Percentiles rank a stretch among this genome's conserved stretches.
Conservation (phyloP, 208 protist species). For the Trypanosoma platydactyli region DNA sequence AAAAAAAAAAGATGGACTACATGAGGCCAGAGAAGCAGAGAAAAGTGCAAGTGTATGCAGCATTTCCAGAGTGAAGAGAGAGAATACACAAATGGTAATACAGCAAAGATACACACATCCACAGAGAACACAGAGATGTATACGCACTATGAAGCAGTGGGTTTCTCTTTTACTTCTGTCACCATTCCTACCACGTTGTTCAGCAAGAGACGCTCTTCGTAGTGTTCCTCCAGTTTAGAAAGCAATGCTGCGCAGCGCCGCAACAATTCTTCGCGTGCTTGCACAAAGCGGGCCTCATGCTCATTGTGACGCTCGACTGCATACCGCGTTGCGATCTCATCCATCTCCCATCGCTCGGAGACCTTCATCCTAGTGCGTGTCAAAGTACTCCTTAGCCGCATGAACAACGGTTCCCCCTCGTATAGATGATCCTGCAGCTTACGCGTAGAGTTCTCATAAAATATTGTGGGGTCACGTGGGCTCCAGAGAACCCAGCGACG, state of each 20-base stretch:
- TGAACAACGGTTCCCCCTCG: slow-evolving; percentile 86
- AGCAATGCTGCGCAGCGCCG: slow-evolving; percentile 42
- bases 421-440: slow-evolving; percentile 88
- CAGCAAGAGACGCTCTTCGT: slow-evolving; percentile 53
- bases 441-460: slow-evolving; percentile 70
- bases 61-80: neutral
- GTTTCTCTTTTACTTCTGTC: neutral
- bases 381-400: slow-evolving; percentile 40
- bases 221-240: slow-evolving; percentile 52
- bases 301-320: slow-evolving; percentile 50
- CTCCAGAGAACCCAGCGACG: slow-evolving; percentile 80
- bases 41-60: neutral
- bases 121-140: neutral
- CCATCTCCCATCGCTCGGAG: slow-evolving; percentile 76
- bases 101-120: neutral
- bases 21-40: neutral
- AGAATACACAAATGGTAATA: neutral
- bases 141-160: neutral
- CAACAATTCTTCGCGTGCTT: slow-evolving; percentile 46
- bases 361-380: slow-evolving; percentile 47
- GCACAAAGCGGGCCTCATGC: slow-evolving; percentile 46
- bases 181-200: slow-evolving; percentile 16
- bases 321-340: slow-evolving; percentile 48
- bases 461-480: slow-evolving; percentile 81
- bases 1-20: too few relatives aligned